phyloP scores from a whole-genome alignment of 768 basidiomycete genomes.

The Psilocybe azurescens region DNA sequence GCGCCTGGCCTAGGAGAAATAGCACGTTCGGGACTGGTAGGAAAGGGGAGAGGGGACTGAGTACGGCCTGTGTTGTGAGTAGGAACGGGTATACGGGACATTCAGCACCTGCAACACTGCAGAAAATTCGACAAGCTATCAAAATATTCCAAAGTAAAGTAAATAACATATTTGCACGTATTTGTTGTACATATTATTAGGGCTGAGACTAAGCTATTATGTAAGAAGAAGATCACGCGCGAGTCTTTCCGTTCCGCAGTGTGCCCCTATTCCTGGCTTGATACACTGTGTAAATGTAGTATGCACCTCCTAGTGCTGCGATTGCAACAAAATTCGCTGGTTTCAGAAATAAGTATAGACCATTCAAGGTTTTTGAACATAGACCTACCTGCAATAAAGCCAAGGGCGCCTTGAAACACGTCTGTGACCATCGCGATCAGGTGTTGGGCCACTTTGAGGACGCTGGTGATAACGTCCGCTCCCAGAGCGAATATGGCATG shows the following conservation, averaged over 20 bases:
- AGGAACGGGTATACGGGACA: slow-evolving; percentile 82
- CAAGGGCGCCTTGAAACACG: slow-evolving; percentile 39
- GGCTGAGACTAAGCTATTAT: slow-evolving; percentile 9
- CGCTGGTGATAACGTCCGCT: slow-evolving; percentile 32
- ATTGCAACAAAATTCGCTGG: slow-evolving; percentile 56
- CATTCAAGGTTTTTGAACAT: neutral
- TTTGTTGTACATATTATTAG: slow-evolving; percentile 2
- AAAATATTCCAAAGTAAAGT: neutral
- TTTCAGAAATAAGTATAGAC: neutral
- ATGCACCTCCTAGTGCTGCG: slow-evolving; percentile 46
- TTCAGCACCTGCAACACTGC: slow-evolving; percentile 27
- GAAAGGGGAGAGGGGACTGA: slow-evolving; percentile 41
- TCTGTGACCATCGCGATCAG: slow-evolving; percentile 33
- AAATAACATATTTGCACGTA: neutral
- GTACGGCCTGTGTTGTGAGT: slow-evolving; percentile 40
- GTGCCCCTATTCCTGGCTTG: slow-evolving; percentile 23
- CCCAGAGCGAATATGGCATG: slow-evolving; percentile 38
- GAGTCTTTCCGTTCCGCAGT: slow-evolving; percentile 14
- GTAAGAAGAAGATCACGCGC: slow-evolving; percentile 9
- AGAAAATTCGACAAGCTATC: neutral
- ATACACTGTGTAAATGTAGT: slow-evolving; percentile 50
- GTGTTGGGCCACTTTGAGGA: slow-evolving; percentile 31
- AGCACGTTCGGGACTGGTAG: slow-evolving; percentile 29
- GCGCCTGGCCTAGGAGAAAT: slow-evolving; percentile 34
- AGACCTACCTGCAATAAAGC: slow-evolving; percentile 39